Evolutionary conservation across 2,329 filamentous ascomycete species (phyloP).

Genomic region (Tolypocladium pustulatum): DNA sequence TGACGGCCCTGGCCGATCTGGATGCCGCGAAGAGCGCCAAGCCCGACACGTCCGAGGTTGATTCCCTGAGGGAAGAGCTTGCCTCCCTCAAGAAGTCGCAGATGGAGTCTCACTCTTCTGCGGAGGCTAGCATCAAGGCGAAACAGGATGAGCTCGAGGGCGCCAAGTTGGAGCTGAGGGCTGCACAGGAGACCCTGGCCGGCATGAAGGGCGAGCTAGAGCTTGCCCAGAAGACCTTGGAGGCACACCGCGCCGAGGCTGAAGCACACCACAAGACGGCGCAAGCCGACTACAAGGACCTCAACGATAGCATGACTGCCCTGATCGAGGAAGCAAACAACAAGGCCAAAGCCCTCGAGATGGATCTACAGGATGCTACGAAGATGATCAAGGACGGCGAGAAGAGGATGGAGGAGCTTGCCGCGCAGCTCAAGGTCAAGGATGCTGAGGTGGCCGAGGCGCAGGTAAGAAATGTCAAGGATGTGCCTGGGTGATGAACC

Average conservation of each 20-base stretch:
- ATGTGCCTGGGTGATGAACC: not conserved
- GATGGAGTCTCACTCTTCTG: constrained; percentile 28
- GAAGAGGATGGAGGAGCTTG: constrained; percentile 37
- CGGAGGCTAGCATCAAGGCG: constrained; percentile 21
- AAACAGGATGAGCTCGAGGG: constrained; percentile 25
- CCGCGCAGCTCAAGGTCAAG: constrained; percentile 50
- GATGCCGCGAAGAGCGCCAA: constrained; percentile 47
- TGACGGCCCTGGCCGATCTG: constrained; percentile 48
- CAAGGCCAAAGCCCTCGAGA: constrained; percentile 41
- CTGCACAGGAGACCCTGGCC: constrained; percentile 22
- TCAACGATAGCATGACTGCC: constrained; percentile 51
- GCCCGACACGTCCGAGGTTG: constrained; percentile 43
- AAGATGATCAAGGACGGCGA: constrained; percentile 35
- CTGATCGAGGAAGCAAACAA: constrained; percentile 48
- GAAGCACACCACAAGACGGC: constrained; percentile 44
- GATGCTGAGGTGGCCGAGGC: constrained; percentile 54
- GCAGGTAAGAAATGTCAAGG: constrained; percentile 30
- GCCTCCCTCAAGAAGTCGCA: constrained; percentile 35
- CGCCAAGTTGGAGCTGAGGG: constrained; percentile 20
- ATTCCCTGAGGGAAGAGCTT: constrained; percentile 41
- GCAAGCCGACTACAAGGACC: constrained; percentile 49
- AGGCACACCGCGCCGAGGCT: constrained; percentile 38
- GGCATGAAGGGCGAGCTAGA: constrained; percentile 31
- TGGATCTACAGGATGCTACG: constrained; percentile 35
- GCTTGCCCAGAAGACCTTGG: constrained; percentile 40